A percentile compares a stretch with the other conserved stretches of the same genome.
phyloP scores from a whole-genome alignment of 352 stramenopile genomes.

The Phytophthora idaei region DNA sequence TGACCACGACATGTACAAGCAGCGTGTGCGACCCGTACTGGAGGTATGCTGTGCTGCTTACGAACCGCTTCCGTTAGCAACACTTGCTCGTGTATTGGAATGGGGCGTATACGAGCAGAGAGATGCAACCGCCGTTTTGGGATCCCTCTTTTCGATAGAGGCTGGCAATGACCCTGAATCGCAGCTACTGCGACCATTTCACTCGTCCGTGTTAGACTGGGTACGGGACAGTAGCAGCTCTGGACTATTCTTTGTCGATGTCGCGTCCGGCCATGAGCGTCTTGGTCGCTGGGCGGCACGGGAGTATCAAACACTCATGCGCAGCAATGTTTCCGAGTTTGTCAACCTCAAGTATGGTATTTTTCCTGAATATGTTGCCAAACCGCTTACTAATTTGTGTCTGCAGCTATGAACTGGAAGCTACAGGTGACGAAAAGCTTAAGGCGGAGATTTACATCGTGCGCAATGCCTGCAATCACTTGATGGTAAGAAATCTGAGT shows the following conservation, averaged over 20 bases:
- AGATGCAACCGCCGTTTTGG: constrained; percentile 54
- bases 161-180: constrained; percentile 30
- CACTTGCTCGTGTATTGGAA: constrained; percentile 55
- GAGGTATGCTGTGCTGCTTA: constrained; percentile 75
- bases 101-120: constrained; percentile 67
- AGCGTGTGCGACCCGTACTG: constrained; percentile 62
- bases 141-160: constrained; percentile 66
- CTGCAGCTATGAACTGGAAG: constrained; percentile 65
- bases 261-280: constrained; percentile 57
- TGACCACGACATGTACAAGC: constrained; percentile 50
- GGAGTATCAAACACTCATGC: constrained; percentile 58
- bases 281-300: constrained; percentile 65
- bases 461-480: constrained; percentile 72
- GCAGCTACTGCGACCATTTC: constrained; percentile 58
- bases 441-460: constrained; percentile 75
- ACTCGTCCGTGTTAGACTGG: constrained; percentile 79
- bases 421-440: constrained; percentile 28
- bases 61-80: constrained; percentile 55
- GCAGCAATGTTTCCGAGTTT: constrained; percentile 59
- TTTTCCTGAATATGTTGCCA: not conserved
- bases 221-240: constrained; percentile 59
- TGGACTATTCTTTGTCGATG: constrained; percentile 57
- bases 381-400: constrained; percentile 7
- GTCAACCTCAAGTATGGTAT: constrained; percentile 69
- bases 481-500: constrained; percentile 50